Conservation (phyloP, 1,139 yeast genomes). For the Blastobotrys arbuscula region DNA sequence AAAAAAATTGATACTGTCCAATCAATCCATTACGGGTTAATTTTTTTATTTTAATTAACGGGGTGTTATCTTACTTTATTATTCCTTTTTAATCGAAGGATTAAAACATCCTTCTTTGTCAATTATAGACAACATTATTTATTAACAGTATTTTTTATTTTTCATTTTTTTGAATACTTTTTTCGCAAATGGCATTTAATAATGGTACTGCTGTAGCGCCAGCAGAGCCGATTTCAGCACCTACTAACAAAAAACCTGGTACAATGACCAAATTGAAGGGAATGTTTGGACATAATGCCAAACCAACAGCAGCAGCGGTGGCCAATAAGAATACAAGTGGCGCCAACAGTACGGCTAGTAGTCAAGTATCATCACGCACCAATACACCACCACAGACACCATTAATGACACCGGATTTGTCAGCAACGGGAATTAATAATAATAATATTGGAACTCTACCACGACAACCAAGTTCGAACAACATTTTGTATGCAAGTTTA, state of each 20-base stretch:
- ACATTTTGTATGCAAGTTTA: constrained; percentile 6
- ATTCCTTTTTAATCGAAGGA: too few species aligned
- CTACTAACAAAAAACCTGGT: constrained; percentile 1
- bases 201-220: neutral
- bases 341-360: neutral
- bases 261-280: constrained; percentile 24
- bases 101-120: too few species aligned
- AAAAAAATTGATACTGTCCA: too few species aligned
- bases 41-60: too few species aligned
- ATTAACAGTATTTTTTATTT: too few species aligned
- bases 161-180: neutral
- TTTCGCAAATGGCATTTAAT: neutral
- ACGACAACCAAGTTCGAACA: constrained; percentile 13
- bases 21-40: too few species aligned
- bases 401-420: constrained; percentile 5
- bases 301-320: neutral
- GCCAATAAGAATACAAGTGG: neutral
- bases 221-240: neutral
- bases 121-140: too few species aligned
- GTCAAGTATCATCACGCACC: constrained; percentile 12
- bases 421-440: neutral
- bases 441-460: constrained; percentile 8
- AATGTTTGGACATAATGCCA: constrained; percentile 18
- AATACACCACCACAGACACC: constrained; percentile 13
- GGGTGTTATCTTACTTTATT: too few species aligned